phyloP scores from a whole-genome alignment of 768 basidiomycete genomes.

The Suillus placidus region DNA sequence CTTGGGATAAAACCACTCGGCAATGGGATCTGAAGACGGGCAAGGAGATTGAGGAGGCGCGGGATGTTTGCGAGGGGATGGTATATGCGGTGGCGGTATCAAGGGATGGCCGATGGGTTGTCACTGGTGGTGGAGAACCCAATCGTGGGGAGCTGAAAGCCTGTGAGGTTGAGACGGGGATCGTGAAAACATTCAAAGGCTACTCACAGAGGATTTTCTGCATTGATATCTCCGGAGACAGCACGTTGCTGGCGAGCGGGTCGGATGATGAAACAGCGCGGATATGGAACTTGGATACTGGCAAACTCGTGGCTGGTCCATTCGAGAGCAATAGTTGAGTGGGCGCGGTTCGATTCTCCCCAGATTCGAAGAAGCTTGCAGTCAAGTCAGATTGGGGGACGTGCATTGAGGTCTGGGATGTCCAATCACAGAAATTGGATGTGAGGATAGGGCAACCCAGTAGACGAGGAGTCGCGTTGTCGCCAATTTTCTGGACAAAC shows the following conservation, averaged over 20 bases:
- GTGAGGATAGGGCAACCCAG: too few species aligned
- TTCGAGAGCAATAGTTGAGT: background rate
- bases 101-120: background rate
- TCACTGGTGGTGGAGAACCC: background rate
- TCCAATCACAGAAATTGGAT: background rate
- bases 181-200: background rate
- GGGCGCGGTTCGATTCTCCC: background rate
- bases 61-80: background rate
- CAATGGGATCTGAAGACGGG: background rate
- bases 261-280: background rate
- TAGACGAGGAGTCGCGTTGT: fast-evolving
- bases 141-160: background rate
- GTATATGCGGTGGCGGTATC: background rate
- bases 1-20: background rate
- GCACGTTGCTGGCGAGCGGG: background rate
- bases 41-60: background rate
- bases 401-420: background rate
- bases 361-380: background rate
- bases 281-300: background rate
- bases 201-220: background rate
- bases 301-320: background rate
- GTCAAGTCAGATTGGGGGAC: background rate
- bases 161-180: background rate
- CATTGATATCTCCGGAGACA: background rate
- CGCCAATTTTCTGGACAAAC: background rate